Conservation (phyloP, 306 rosid species). For the Lagenaria siceraria region DNA sequence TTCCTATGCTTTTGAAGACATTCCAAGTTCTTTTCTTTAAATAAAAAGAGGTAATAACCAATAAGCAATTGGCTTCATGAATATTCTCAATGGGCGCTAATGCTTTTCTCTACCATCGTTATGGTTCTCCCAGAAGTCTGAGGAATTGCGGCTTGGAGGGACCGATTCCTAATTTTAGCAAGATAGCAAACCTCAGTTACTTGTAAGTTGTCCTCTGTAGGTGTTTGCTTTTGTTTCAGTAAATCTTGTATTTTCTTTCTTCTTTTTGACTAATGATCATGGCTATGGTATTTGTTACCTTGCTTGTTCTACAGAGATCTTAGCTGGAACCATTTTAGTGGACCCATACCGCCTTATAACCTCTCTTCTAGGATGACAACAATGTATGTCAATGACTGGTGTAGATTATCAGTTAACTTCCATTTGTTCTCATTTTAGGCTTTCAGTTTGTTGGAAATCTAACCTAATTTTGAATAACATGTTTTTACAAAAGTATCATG, state of each 20-base stretch:
- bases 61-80: neutral
- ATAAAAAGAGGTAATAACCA: neutral
- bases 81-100: conserved; percentile 1
- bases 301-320: conserved; percentile 58
- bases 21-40: neutral
- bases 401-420: neutral
- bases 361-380: conserved; percentile 61
- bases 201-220: conserved; percentile 38
- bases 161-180: conserved; percentile 61
- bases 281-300: neutral
- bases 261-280: neutral
- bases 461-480: neutral
- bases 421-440: neutral
- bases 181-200: conserved; percentile 39
- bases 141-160: conserved; percentile 82
- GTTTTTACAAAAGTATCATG: neutral
- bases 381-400: conserved; percentile 33
- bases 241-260: neutral
- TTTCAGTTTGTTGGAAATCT: neutral
- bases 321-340: conserved; percentile 57
- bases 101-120: neutral
- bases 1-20: neutral
- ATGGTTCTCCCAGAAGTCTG: conserved; percentile 57
- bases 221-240: neutral
- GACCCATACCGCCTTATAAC: conserved; percentile 39